Conservation (phyloP, 257 asterid genomes). For the Nemophila menziesii region DNA sequence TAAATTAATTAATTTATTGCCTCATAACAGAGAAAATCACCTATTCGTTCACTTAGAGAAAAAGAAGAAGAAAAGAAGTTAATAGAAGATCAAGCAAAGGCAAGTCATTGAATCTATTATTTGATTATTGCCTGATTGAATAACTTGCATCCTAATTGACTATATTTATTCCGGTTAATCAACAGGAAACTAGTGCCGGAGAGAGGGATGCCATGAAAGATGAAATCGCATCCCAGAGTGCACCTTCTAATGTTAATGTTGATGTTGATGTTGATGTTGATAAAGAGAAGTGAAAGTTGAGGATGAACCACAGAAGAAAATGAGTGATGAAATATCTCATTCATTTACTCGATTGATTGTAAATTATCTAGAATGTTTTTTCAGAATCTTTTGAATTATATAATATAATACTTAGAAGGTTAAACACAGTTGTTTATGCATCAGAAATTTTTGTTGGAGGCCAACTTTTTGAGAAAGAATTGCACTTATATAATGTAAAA, state of each 20-base stretch:
- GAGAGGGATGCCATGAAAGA: background rate
- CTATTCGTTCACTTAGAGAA: slow-evolving; percentile 51
- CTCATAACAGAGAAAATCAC: slow-evolving; percentile 31
- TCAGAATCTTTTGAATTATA: background rate
- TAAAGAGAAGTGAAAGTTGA: background rate
- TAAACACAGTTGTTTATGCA: background rate
- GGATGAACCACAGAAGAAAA: no score
- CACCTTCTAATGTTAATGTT: no score
- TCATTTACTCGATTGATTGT: background rate
- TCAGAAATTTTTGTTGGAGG: background rate
- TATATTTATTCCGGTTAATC: no score
- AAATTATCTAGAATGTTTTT: no score
- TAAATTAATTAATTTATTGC: background rate
- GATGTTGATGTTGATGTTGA: no score
- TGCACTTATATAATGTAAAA: no score
- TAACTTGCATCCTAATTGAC: no score
- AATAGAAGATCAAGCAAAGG: slow-evolving; percentile 5
- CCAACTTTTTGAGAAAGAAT: no score
- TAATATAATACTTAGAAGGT: background rate
- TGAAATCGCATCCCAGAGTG: background rate
- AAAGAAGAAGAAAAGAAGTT: slow-evolving; percentile 41
- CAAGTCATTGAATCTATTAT: background rate
- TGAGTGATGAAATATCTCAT: background rate
- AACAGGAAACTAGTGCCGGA: background rate
- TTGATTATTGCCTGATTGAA: no score